Base-by-base conservation (phyloP, 192 early-diverging fungal genomes). In the Backusella sp. region DNA sequence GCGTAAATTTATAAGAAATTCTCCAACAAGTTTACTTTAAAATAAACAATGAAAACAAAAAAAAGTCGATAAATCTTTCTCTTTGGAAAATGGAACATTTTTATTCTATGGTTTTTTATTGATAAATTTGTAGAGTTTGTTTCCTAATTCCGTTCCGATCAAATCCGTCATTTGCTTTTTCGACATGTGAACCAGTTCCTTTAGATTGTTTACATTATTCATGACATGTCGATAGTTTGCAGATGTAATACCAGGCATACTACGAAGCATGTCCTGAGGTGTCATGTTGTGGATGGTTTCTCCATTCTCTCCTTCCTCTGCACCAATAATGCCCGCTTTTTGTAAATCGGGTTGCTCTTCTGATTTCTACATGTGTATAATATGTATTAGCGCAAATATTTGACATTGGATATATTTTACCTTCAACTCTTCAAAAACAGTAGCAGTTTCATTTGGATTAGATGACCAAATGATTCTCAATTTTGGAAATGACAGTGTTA, bases 391-490 rank as follows among this genome's bases (percentile, higher is more conserved):
- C 42, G 39, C 0, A 12, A 26, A 6, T 62, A 62, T 37, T 0
- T 19, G 19, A 19, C 15, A 35, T 53, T 41, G 41, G 15, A 17
- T 30, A 1, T 34, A 34, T 80, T 82, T 73, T 76, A 87, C 88
- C 85, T 99, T 98, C 68, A 99, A 85, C 80, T 98, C 95, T 49
- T 92, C 86, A 78, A 99, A 97, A 49, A 99, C 94, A 36, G 89
- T 87, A 6, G 94, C 95, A 0, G 96, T 97, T 35, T 92, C 94
- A 70, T 91, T 83, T 3, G 94, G 93, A 79, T 92, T 95, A 26
- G 89, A 84, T 42, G 93, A 94, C 98, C 98, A 99, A 26, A 98
- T 86, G 12, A 96, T 85, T 67, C 89, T 82, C 73, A 99, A 73
- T 3, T 92, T 93, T 1, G 96, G 95, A 76, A 99, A 98, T 26